phyloP scores from a whole-genome alignment of 1,284 basidiomycete species.

The Apiotrichum sp. region DNA sequence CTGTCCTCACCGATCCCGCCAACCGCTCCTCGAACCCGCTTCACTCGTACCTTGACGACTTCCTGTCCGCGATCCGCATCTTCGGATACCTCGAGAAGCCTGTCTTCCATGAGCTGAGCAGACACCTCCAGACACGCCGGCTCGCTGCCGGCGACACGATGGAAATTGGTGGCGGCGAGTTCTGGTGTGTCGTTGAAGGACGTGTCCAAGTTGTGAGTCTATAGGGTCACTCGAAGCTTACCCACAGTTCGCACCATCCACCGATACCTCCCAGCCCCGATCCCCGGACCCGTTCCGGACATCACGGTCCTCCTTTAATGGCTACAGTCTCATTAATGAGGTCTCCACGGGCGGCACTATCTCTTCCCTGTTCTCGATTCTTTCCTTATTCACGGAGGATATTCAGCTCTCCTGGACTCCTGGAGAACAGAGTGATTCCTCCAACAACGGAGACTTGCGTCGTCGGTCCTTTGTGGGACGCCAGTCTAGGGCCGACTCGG shows the following conservation, averaged over 20 bases:
- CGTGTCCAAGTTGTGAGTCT: conserved; percentile 49
- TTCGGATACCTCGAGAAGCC: conserved; percentile 95
- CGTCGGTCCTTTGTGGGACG: conserved; percentile 13
- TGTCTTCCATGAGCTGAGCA: conserved; percentile 88
- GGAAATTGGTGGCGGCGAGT: conserved; percentile 77
- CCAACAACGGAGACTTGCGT: conserved; percentile 16
- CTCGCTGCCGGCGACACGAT: conserved; percentile 83
- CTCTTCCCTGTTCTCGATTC: conserved; percentile 91
- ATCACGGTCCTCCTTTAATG: conserved; percentile 57
- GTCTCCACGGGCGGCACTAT: conserved; percentile 91
- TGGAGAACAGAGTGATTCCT: conserved; percentile 36
- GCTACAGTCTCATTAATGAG: conserved; percentile 88
- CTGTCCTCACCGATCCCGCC: conserved; percentile 63
- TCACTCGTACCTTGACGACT: conserved; percentile 92
- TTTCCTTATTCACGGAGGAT: conserved; percentile 93
- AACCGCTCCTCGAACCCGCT: conserved; percentile 57
- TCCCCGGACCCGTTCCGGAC: conserved; percentile 26
- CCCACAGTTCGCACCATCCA: conserved; percentile 56
- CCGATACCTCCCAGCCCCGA: conserved; percentile 11
- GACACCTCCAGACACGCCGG: conserved; percentile 83
- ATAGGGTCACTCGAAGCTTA: neutral
- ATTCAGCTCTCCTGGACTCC: conserved; percentile 77
- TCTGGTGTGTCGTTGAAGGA: conserved; percentile 93
- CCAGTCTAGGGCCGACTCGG: conserved; percentile 36
- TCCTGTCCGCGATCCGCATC: conserved; percentile 84